Base-by-base conservation (phyloP, 345 rosid genomes). In the Zanthoxylum bungeanum region DNA sequence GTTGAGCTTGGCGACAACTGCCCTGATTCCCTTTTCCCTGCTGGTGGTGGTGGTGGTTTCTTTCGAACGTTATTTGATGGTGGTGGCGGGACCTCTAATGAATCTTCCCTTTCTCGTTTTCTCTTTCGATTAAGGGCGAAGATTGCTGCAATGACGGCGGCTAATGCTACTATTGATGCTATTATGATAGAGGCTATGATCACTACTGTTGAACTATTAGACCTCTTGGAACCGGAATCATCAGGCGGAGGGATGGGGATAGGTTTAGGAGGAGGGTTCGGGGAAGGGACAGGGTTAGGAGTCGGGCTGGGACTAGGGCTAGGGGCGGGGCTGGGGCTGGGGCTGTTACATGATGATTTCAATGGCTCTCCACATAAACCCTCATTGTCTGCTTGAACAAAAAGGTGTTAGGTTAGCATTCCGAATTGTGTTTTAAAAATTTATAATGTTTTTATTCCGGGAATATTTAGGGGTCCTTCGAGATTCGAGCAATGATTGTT, bases 321-420 rank as follows among this genome's bases (percentile, higher is more conserved):
- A 9, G 56, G 44, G 47, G 46, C 14, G 0, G 55, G 12, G 59
- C 44, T 50, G 7, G 71, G 2, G 28, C 62, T 70, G 10, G 73
- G 36, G 9, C 42, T 42, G 47, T 40, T 36, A 42, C 88, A 82
- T 4, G 69, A 16, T 0, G 42, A 61, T 58, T 1, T 30, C 71
- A 92, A 64, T 66, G 98, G 97, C 30, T 70, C 65, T 60, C 91
- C 93, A 58, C 98, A 90, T 33, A 94, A 75, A 31, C 71, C 93
- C 71, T 84, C 72, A 77, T 92, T 95, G 9, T 96, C 98, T 94
- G 79, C 58, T 25, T 58, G 47, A 55, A 28, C 51, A 12, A 5
- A 14, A 19, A n/a, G 9, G n/a, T 3, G 19, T 1, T 21, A 71
- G 57, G n/a, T n/a, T n/a, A n/a, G n/a, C n/a, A n/a, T n/a, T n/a